phyloP scores from a whole-genome alignment of 1,284 basidiomycete genomes.

The Porodaedalea pini region DNA sequence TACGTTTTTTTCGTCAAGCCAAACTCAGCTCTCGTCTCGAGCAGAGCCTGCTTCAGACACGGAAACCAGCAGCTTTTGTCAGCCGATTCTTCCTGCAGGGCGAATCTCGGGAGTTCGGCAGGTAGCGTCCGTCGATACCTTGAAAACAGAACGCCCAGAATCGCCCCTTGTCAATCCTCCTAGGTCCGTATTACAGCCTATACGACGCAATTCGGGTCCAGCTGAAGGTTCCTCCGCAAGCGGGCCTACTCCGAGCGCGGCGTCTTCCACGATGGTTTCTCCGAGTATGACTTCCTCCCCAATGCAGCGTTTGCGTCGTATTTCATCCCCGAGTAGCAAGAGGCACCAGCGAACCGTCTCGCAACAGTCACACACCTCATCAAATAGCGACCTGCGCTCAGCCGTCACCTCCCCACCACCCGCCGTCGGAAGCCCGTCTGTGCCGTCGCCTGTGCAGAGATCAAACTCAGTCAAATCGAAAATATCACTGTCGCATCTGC shows the following conservation, averaged over 20 bases:
- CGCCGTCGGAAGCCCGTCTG: neutral
- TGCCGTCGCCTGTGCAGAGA: constrained; percentile 22
- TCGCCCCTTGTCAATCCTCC: constrained; percentile 1
- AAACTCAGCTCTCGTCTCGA: neutral
- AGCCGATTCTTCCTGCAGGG: constrained; percentile 8
- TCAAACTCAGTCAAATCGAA: constrained; percentile 49
- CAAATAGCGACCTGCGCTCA: constrained; percentile 25
- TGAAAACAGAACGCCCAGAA: neutral
- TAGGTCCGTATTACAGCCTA: constrained; percentile 1
- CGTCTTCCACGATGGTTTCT: neutral
- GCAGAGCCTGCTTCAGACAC: neutral
- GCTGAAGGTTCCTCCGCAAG: neutral
- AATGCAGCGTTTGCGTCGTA: constrained; percentile 24
- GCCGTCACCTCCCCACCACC: constrained; percentile 23
- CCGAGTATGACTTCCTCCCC: constrained; percentile 8
- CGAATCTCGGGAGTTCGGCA: constrained; percentile 19
- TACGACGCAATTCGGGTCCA: constrained; percentile 8
- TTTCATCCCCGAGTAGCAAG: constrained; percentile 21
- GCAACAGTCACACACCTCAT: constrained; percentile 20
- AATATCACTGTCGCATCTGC: constrained; percentile 55
- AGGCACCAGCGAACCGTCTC: constrained; percentile 16
- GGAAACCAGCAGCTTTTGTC: constrained; percentile 1
- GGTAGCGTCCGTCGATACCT: neutral
- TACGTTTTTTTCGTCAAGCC: neutral
- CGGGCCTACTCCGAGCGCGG: neutral